Evolutionary conservation across 441 rosid genomes (phyloP).

Genomic region (Populus tomentosa): DNA sequence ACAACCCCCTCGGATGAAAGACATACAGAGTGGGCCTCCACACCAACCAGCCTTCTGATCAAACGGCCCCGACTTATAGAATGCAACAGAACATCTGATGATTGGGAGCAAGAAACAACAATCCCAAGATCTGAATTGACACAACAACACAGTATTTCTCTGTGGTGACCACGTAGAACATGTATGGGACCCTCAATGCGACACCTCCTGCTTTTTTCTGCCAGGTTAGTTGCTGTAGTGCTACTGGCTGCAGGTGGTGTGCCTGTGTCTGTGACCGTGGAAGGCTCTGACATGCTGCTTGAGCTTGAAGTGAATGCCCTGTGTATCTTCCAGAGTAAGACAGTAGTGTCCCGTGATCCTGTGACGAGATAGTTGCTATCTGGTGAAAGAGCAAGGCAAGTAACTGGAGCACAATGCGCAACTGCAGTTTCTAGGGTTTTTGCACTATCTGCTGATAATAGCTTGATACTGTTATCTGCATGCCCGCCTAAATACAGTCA

Average conservation of each 20-base stretch:
- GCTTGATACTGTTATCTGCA: slow-evolving; percentile 87
- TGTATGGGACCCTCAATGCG: slow-evolving; percentile 95
- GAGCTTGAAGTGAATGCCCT: slow-evolving; percentile 48
- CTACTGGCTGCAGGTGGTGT: slow-evolving; percentile 45
- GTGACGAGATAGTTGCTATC: slow-evolving; percentile 88
- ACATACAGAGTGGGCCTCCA: slow-evolving; percentile 74
- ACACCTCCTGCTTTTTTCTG: slow-evolving; percentile 57
- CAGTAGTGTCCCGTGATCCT: slow-evolving; percentile 86
- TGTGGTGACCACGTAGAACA: slow-evolving; percentile 84
- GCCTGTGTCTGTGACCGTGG: slow-evolving; percentile 36
- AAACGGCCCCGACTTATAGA: slow-evolving; percentile 84
- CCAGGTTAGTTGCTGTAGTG: slow-evolving; percentile 41
- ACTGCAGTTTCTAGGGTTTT: slow-evolving; percentile 83
- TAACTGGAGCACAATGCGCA: slow-evolving; percentile 97
- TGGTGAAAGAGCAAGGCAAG: slow-evolving; percentile 91
- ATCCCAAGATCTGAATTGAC: slow-evolving; percentile 90
- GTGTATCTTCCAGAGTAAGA: slow-evolving; percentile 90
- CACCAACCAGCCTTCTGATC: slow-evolving; percentile 76
- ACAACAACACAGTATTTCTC: slow-evolving; percentile 73
- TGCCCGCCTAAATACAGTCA: slow-evolving; percentile 73
- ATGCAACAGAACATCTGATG: slow-evolving; percentile 76
- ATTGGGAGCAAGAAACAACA: slow-evolving; percentile 70
- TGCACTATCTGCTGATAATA: slow-evolving; percentile 86
- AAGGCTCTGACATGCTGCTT: slow-evolving; percentile 51
- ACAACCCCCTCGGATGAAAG: slow-evolving; percentile 83